Evolutionary conservation across 345 rosid species (phyloP).

Genomic region (Brassica carinata): DNA sequence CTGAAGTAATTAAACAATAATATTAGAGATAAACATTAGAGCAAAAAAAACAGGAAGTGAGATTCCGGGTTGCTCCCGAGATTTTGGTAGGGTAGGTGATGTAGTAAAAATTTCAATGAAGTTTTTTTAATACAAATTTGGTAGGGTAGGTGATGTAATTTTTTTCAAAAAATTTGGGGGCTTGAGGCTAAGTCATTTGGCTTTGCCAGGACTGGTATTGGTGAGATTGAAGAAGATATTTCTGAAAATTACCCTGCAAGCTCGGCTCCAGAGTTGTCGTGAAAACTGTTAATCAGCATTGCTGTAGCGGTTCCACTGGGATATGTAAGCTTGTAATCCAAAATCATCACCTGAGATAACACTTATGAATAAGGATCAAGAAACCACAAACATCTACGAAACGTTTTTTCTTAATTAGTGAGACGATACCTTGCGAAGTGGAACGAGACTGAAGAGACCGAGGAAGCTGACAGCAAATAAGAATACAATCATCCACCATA

Average conservation of each 20-base stretch:
- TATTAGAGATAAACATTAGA: neutral
- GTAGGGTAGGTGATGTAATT: no score
- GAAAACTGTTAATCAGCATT: conserved; percentile 93
- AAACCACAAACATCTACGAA: neutral
- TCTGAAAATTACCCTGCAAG: conserved; percentile 68
- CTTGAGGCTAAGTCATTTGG: no score
- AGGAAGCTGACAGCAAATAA: conserved; percentile 83
- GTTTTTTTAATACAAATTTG: no score
- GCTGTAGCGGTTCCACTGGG: conserved; percentile 98
- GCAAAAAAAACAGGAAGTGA: neutral
- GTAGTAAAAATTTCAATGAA: no score
- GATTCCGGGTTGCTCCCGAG: no score
- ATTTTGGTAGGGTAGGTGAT: no score
- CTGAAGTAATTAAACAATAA: conserved; percentile 45
- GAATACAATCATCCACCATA: conserved; percentile 93
- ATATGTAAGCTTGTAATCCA: conserved; percentile 92
- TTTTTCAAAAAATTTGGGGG: no score
- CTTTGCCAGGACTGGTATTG: no score
- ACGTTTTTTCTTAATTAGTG: neutral
- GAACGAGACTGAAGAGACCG: conserved; percentile 85
- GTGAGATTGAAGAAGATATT: neutral
- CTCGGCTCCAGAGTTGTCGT: conserved; percentile 83
- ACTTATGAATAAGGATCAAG: neutral
- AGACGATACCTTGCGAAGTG: conserved; percentile 80
- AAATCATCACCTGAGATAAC: conserved; percentile 69